phyloP scores from a whole-genome alignment of 2,329 filamentous ascomycete species.

The Macroventuria anomochaeta region DNA sequence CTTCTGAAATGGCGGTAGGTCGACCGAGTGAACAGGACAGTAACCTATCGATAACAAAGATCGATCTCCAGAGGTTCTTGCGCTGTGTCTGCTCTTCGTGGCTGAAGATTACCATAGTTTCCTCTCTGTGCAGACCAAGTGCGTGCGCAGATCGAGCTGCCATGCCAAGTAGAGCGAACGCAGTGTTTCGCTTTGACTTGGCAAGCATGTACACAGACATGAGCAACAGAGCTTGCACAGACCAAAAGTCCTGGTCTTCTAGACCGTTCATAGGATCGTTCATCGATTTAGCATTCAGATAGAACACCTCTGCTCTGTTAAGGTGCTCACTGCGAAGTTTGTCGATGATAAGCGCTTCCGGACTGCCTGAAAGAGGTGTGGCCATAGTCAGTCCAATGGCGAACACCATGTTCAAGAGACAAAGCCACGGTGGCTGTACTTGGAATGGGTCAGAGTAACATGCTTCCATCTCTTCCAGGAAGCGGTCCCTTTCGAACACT shows the following conservation, averaged over 20 bases:
- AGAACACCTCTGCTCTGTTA: slow-evolving; percentile 68
- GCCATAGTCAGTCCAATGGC: slow-evolving; percentile 68
- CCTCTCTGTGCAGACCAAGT: slow-evolving; percentile 67
- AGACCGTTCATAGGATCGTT: slow-evolving; percentile 58
- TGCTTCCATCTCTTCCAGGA: slow-evolving; percentile 58
- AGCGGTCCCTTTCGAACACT: slow-evolving; percentile 61
- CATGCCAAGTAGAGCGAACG: slow-evolving; percentile 67
- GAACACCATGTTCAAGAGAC: slow-evolving; percentile 67
- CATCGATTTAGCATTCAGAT: slow-evolving; percentile 64
- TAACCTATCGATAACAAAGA: slow-evolving; percentile 70
- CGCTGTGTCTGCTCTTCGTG: slow-evolving; percentile 56
- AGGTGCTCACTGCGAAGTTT: slow-evolving; percentile 57
- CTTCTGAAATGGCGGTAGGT: slow-evolving; percentile 66
- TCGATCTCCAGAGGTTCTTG: slow-evolving; percentile 67
- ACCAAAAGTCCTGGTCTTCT: slow-evolving; percentile 70
- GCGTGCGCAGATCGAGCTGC: slow-evolving; percentile 69
- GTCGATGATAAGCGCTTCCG: slow-evolving; percentile 59
- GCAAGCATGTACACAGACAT: slow-evolving; percentile 70
- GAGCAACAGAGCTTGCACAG: slow-evolving; percentile 67
- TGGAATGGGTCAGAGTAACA: slow-evolving; percentile 63
- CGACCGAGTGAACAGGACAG: slow-evolving; percentile 68
- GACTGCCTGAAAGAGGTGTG: slow-evolving; percentile 57
- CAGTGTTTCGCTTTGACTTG: slow-evolving; percentile 67
- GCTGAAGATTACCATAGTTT: slow-evolving; percentile 63
- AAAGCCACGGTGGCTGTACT: slow-evolving; percentile 61